phyloP scores from a whole-genome alignment of 805 yeast species.

The Yarrowia sp. region DNA sequence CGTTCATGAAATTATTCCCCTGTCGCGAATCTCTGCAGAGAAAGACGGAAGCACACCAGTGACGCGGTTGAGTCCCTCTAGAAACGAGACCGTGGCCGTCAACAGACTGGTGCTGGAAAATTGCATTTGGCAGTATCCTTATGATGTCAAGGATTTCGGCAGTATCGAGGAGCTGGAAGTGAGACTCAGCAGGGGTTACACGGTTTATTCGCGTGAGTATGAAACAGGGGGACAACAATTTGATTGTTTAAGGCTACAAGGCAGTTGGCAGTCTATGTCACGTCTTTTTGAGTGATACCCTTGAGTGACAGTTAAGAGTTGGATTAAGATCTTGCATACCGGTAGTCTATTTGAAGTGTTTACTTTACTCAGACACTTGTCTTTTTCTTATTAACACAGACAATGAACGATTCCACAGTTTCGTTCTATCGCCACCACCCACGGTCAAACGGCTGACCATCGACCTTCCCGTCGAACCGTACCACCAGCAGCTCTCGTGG shows the following conservation, averaged over 20 bases:
- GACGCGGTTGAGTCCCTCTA: neutral
- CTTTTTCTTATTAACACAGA: slow-evolving; percentile 19
- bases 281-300: neutral
- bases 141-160: slow-evolving; percentile 41
- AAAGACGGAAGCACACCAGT: neutral
- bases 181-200: slow-evolving; percentile 32
- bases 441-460: slow-evolving; percentile 38
- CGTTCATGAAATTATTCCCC: slow-evolving; percentile 17
- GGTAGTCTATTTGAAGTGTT: neutral
- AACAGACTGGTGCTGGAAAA: slow-evolving; percentile 38
- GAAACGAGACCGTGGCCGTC: slow-evolving; percentile 24
- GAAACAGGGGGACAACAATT: too few species aligned
- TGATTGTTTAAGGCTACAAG: too few species aligned
- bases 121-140: slow-evolving; percentile 43
- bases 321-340: too few species aligned
- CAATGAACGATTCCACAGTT: slow-evolving; percentile 40
- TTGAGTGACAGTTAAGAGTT: neutral
- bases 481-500: slow-evolving; percentile 39
- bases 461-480: slow-evolving; percentile 39
- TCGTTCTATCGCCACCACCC: slow-evolving; percentile 41
- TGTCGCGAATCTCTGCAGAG: slow-evolving; percentile 31
- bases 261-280: neutral
- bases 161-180: slow-evolving; percentile 40
- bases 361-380: neutral
- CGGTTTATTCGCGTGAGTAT: slow-evolving; percentile 41